Conservation (phyloP, 345 rosid genomes). For the Citrus reticulata region DNA sequence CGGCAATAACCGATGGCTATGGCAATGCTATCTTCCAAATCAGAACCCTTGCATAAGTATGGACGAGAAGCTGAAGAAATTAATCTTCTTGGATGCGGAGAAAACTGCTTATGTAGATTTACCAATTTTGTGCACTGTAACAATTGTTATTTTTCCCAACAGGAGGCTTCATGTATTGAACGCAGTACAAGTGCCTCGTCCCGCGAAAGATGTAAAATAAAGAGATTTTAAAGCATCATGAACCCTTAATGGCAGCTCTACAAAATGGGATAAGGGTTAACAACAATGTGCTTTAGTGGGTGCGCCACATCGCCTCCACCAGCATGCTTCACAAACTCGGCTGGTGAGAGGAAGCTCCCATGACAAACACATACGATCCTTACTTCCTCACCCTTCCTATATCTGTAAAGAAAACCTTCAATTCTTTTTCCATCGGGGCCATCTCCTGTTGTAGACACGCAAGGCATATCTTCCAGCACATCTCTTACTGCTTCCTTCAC, state of each 20-base stretch:
- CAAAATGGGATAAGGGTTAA: conserved; percentile 50
- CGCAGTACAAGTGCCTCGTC: conserved; percentile 6
- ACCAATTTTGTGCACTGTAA: not conserved
- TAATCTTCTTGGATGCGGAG: not conserved
- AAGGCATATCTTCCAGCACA: conserved; percentile 77
- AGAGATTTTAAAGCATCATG: not conserved
- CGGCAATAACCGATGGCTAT: too few species aligned
- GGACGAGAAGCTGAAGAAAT: not conserved
- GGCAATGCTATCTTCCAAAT: too few species aligned
- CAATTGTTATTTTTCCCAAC: not conserved
- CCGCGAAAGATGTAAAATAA: not conserved
- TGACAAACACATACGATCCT: conserved; percentile 87
- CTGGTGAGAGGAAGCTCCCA: conserved; percentile 76
- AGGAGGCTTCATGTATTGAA: not conserved
- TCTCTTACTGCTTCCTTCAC: conserved; percentile 28
- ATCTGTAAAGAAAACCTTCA: conserved; percentile 78
- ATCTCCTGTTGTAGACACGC: conserved; percentile 73
- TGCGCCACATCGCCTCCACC: conserved; percentile 66
- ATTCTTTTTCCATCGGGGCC: conserved; percentile 73
- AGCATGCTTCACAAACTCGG: conserved; percentile 83
- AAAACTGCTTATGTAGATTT: too few species aligned
- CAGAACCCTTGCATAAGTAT: too few species aligned
- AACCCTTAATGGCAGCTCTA: conserved; percentile 15
- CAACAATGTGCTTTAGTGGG: conserved; percentile 80
- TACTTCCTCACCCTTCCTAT: conserved; percentile 72